Conservation (phyloP, 2,329 filamentous ascomycete genomes). For the Chrysoporthe austroafricana region DNA sequence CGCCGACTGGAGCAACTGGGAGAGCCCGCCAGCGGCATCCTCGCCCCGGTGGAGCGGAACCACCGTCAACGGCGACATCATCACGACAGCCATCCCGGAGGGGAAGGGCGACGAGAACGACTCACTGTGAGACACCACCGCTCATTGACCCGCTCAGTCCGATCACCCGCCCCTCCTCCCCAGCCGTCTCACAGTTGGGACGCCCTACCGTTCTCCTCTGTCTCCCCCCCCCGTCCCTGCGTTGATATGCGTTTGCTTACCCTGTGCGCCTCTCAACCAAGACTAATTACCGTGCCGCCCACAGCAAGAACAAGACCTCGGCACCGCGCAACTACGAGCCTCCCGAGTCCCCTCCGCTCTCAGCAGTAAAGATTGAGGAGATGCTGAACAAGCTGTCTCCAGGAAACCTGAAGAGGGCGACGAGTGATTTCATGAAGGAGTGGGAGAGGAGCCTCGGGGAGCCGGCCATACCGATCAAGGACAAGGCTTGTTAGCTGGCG, state of each 20-base stretch:
- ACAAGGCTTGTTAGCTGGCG: constrained; percentile 18
- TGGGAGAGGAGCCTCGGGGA: constrained; percentile 81
- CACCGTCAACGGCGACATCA: constrained; percentile 55
- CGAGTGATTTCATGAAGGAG: constrained; percentile 85
- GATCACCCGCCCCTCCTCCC: not conserved
- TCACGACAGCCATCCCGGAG: constrained; percentile 49
- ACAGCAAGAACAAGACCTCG: constrained; percentile 27
- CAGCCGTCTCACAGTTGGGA: not conserved
- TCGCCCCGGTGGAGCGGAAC: constrained; percentile 68
- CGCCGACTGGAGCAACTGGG: constrained; percentile 69
- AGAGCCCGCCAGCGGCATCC: constrained; percentile 53
- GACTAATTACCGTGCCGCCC: constrained; percentile 29
- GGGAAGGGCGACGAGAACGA: constrained; percentile 48
- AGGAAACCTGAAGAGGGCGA: constrained; percentile 77
- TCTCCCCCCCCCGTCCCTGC: not conserved
- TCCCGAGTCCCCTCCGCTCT: constrained; percentile 34
- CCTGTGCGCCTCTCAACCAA: constrained; percentile 27
- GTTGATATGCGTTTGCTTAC: constrained; percentile 28
- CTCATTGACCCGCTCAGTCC: not conserved
- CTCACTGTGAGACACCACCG: constrained; percentile 50
- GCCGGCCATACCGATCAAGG: constrained; percentile 36
- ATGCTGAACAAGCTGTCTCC: constrained; percentile 72
- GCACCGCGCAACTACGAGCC: constrained; percentile 31
- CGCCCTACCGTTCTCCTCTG: not conserved
- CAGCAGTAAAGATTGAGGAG: constrained; percentile 55